A percentile compares a stretch with the other conserved stretches of the same genome.
Evolutionary conservation across 2,329 filamentous ascomycete species (phyloP).

Genomic region (Beauveria bassiana): DNA sequence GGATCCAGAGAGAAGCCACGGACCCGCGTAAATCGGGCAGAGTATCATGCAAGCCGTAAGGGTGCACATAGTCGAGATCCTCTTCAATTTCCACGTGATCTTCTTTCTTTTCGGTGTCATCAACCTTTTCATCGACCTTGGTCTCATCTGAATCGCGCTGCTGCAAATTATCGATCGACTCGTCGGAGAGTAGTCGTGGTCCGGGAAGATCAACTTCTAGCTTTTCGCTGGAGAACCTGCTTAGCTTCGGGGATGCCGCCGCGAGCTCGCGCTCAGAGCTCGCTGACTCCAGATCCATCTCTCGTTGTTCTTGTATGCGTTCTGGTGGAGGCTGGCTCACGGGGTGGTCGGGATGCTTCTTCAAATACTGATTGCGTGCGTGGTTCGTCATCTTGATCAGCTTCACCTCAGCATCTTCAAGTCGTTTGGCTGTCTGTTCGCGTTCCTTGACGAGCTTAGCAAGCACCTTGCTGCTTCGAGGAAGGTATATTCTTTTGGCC

Average conservation of each 20-base stretch:
- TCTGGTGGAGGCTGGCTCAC: background rate
- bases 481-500: slow-evolving; percentile 79
- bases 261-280: background rate
- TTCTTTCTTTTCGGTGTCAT: slow-evolving; percentile 14
- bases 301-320: background rate
- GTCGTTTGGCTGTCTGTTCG: slow-evolving; percentile 68
- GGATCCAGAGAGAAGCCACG: slow-evolving; percentile 67
- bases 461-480: slow-evolving; percentile 66
- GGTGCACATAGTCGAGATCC: slow-evolving; percentile 28
- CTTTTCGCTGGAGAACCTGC: background rate
- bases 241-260: background rate
- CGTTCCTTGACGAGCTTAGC: slow-evolving; percentile 76
- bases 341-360: slow-evolving; percentile 6
- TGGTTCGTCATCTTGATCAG: slow-evolving; percentile 74
- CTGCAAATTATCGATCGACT: slow-evolving; percentile 5
- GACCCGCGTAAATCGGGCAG: slow-evolving; percentile 36
- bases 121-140: slow-evolving; percentile 12
- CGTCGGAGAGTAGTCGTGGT: background rate
- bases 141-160: slow-evolving; percentile 7
- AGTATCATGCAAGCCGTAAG: slow-evolving; percentile 26
- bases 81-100: slow-evolving; percentile 12
- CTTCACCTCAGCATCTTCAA: slow-evolving; percentile 82
- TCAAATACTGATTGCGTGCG: slow-evolving; percentile 51
- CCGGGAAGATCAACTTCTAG: slow-evolving; percentile 8
- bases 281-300: background rate